A percentile compares a stretch with the other conserved stretches of the same genome.
Conservation (phyloP, 306 rosid genomes). For the Quercus cerris region DNA sequence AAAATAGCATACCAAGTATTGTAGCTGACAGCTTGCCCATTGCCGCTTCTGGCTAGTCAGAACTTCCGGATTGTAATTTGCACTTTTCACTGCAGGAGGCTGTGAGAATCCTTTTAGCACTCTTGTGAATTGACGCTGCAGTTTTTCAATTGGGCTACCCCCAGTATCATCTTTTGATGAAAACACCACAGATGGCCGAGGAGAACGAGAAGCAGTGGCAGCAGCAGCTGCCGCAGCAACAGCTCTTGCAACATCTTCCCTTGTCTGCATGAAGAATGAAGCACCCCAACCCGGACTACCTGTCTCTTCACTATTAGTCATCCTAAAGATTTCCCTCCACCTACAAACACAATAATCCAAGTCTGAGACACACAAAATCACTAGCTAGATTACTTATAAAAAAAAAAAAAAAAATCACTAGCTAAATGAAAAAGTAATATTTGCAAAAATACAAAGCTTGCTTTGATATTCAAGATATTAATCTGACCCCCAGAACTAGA, state of each 20-base stretch:
- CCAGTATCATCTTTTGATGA: conserved; percentile 62
- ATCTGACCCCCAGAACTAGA: neutral
- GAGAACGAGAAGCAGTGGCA: conserved; percentile 58
- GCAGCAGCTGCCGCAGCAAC: conserved; percentile 63
- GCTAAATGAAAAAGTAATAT: neutral
- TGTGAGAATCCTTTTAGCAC: conserved; percentile 74
- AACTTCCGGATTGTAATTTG: conserved; percentile 80
- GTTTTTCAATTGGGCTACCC: conserved; percentile 66
- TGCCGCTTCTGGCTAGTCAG: conserved; percentile 87
- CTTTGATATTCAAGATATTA: neutral
- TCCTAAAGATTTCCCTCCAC: conserved; percentile 29
- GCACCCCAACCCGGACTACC: conserved; percentile 83
- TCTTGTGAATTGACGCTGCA: conserved; percentile 66
- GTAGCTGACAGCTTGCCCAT: conserved; percentile 89
- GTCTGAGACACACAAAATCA: neutral
- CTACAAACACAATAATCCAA: conserved; percentile 8
- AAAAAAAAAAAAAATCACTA: neutral
- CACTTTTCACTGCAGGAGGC: conserved; percentile 56
- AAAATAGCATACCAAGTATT: conserved; percentile 48
- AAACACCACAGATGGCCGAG: conserved; percentile 75
- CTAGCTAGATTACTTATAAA: neutral
- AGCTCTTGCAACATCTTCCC: conserved; percentile 82
- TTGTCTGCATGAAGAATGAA: conserved; percentile 70
- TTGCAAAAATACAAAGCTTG: neutral
- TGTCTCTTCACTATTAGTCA: conserved; percentile 56